Percentiles rank a stretch among this genome's conserved stretches.
Evolutionary conservation across 1,139 yeast species (phyloP).

Genomic region (Keqinozyma sinolaborantium): DNA sequence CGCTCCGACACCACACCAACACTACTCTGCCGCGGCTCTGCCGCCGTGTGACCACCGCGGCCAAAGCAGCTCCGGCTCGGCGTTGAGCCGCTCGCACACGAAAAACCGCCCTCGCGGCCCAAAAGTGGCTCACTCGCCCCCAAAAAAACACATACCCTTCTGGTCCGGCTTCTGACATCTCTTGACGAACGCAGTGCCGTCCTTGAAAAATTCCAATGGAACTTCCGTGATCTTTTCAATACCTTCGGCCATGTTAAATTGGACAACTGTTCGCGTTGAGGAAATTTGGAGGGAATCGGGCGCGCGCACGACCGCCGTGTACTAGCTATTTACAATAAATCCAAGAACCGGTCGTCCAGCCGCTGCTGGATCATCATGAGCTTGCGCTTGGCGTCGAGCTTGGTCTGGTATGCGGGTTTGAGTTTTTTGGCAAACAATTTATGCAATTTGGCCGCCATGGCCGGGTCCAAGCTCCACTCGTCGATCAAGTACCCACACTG

Average conservation of each 20-base stretch:
- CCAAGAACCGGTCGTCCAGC: slow-evolving; percentile 28
- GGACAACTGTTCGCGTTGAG: neutral
- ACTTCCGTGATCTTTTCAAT: slow-evolving; percentile 84
- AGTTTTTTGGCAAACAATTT: slow-evolving; percentile 16
- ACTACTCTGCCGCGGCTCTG: too few relatives aligned
- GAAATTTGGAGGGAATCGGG: neutral
- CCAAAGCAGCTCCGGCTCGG: too few relatives aligned
- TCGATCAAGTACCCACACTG: slow-evolving; percentile 30
- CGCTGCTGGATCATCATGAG: slow-evolving; percentile 25
- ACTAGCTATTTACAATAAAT: slow-evolving; percentile 22
- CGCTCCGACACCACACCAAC: too few relatives aligned
- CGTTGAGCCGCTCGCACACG: too few relatives aligned
- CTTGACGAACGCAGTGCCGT: slow-evolving; percentile 82
- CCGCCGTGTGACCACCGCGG: too few relatives aligned
- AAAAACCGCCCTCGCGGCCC: too few relatives aligned
- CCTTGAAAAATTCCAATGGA: slow-evolving; percentile 88
- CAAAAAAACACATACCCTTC: slow-evolving; percentile 57
- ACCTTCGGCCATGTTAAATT: slow-evolving; percentile 54
- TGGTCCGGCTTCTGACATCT: slow-evolving; percentile 92
- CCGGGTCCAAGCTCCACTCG: slow-evolving; percentile 35
- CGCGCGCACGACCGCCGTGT: slow-evolving; percentile 5
- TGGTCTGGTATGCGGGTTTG: slow-evolving; percentile 18
- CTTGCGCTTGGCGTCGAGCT: slow-evolving; percentile 24
- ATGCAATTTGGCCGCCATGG: slow-evolving; percentile 21
- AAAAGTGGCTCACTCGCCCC: too few relatives aligned